Evolutionary conservation across 441 rosid genomes (phyloP).

Genomic region (Adansonia madagascariensis): DNA sequence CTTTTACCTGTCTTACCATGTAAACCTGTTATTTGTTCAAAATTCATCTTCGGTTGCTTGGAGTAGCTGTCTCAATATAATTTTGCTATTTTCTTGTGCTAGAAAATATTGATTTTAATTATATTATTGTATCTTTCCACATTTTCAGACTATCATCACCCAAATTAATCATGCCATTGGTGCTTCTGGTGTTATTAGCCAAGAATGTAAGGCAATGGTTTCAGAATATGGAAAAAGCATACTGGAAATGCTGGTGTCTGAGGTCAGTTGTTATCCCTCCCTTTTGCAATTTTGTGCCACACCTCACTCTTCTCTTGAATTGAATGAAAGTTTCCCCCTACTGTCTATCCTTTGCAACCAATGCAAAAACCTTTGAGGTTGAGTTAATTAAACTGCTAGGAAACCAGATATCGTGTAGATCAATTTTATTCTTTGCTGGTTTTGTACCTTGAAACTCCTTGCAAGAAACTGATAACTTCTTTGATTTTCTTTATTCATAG

Average conservation of each 20-base stretch:
- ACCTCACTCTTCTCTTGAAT: neutral
- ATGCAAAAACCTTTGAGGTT: neutral
- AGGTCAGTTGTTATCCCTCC: conserved; percentile 39
- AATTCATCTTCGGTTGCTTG: neutral
- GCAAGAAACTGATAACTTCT: conserved; percentile 11
- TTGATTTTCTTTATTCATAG: conserved; percentile 34
- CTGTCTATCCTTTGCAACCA: neutral
- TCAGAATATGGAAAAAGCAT: conserved; percentile 58
- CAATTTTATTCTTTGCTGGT: conserved; percentile 8
- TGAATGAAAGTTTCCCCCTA: neutral
- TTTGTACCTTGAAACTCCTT: conserved; percentile 13
- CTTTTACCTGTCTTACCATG: neutral
- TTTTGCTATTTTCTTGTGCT: conserved; percentile 11
- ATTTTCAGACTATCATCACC: conserved; percentile 52
- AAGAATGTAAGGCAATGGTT: conserved; percentile 57
- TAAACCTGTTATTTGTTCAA: neutral
- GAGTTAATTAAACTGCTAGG: conserved; percentile 3
- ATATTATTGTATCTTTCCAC: conserved; percentile 12
- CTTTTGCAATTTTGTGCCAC: conserved; percentile 9
- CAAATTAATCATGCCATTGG: conserved; percentile 77
- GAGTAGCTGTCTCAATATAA: neutral
- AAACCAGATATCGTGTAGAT: neutral
- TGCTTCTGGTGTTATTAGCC: conserved; percentile 62
- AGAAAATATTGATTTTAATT: conserved; percentile 18
- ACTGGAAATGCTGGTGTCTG: conserved; percentile 51